These are phyloP conservation scores for Aureococcus anophagefferens DNA, from an alignment of 108 stramenopile genomes.

Conservation along the genomic window DNA sequence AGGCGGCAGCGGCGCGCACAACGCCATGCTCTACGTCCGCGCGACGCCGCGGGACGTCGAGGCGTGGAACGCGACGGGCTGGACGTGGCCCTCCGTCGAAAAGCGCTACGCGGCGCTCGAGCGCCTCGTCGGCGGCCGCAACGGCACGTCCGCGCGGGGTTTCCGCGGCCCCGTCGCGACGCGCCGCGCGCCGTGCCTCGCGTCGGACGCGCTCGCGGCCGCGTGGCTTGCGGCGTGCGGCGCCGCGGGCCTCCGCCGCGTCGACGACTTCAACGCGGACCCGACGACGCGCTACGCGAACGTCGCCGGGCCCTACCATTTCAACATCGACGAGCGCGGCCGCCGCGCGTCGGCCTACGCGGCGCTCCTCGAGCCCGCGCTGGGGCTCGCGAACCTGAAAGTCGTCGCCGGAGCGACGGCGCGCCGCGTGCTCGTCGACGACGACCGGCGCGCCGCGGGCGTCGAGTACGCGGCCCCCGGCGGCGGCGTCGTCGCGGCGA, in stretches of 20 bases:
- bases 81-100: conserved; percentile 13
- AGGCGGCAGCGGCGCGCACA: conserved; percentile 29
- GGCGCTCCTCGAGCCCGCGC: conserved; percentile 16
- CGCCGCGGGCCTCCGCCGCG: no score
- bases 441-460: conserved; percentile 4
- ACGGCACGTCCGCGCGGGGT: conserved; percentile 10
- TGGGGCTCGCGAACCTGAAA: conserved; percentile 2
- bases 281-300: conserved; percentile 10
- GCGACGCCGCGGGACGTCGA: conserved; percentile 22
- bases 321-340: conserved; percentile 19
- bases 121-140: neutral
- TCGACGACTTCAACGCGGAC: no score
- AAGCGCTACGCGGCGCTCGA: conserved; percentile 17
- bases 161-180: conserved; percentile 20
- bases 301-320: conserved; percentile 27
- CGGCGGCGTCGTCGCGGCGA: neutral
- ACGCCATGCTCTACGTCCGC: conserved; percentile 36
- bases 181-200: conserved; percentile 11
- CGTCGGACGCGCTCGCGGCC: no score
- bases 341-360: conserved; percentile 2
- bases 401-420: conserved; percentile 4
- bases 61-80: conserved; percentile 21
- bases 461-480: conserved; percentile 15
- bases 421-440: neutral
- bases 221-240: no score